Percentiles rank a stretch among this genome's conserved stretches.
These are phyloP conservation scores for Yarrowia keelungensis DNA, from an alignment of 805 yeast genomes.

Conservation along the genomic window DNA sequence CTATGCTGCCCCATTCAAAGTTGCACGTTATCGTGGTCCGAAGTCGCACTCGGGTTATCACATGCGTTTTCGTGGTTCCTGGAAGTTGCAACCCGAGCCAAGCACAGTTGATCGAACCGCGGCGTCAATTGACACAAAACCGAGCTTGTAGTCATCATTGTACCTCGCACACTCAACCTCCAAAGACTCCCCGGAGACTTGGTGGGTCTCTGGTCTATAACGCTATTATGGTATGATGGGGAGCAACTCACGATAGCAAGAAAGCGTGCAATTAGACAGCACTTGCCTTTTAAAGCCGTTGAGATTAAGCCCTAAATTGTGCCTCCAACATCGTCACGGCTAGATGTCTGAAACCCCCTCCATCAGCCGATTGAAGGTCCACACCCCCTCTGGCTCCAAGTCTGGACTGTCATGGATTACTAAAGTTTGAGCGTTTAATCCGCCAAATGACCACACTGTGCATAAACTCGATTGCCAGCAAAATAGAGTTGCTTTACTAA, in stretches of 20 bases:
- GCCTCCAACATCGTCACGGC: too few species aligned
- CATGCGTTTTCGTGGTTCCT: too few species aligned
- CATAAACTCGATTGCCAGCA: slow-evolving; percentile 34
- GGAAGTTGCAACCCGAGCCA: not conserved
- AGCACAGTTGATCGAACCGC: not conserved
- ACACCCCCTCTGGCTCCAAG: not conserved
- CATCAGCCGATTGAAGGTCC: too few species aligned
- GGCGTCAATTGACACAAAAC: not conserved
- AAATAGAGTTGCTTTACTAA: slow-evolving; percentile 33
- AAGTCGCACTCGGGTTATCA: slow-evolving; percentile 17
- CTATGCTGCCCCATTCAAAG: slow-evolving; percentile 31
- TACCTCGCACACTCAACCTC: too few species aligned
- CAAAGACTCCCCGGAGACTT: too few species aligned
- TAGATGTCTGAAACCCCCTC: too few species aligned
- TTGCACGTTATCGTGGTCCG: slow-evolving; percentile 33
- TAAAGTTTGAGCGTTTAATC: slow-evolving; percentile 37
- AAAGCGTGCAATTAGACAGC: not conserved
- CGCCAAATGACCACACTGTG: slow-evolving; percentile 31
- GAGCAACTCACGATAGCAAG: slow-evolving; percentile 10
- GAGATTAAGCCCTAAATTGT: too few species aligned
- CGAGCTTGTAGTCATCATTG: not conserved
- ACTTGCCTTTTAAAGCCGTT: not conserved
- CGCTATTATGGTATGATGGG: slow-evolving; percentile 25
- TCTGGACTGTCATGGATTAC: slow-evolving; percentile 29
- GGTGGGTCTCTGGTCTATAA: not conserved